A percentile compares a stretch with the other conserved stretches of the same genome.
phyloP scores from a whole-genome alignment of 345 rosid species.

The Gossypium sturtianum region DNA sequence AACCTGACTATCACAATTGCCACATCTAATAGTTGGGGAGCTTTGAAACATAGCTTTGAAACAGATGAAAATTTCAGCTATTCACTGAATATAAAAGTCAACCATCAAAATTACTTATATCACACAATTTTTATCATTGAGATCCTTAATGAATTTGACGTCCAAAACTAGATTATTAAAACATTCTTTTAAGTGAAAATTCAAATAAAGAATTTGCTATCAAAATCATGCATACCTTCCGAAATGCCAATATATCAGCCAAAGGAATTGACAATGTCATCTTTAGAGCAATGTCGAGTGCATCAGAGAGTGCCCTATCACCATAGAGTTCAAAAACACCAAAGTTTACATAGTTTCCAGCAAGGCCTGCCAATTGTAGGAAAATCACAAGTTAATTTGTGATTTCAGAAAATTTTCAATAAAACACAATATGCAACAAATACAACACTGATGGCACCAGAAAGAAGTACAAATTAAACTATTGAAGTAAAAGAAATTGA shows the following conservation, averaged over 20 bases:
- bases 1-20: not conserved
- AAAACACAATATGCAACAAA: constrained; percentile 1
- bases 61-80: not conserved
- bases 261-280: constrained; percentile 87
- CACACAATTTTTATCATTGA: not conserved
- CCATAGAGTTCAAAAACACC: constrained; percentile 99
- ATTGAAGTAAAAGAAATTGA: not conserved
- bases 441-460: not conserved
- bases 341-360: constrained; percentile 91
- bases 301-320: constrained; percentile 94
- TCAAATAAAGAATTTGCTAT: not conserved
- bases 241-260: constrained; percentile 84
- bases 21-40: not conserved
- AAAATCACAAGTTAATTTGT: not conserved
- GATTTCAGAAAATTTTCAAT: not conserved
- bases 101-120: not conserved
- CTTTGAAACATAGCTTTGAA: not conserved
- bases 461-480: not conserved
- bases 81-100: not conserved
- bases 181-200: not conserved
- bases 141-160: not conserved
- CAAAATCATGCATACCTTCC: constrained; percentile 55
- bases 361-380: constrained; percentile 60
- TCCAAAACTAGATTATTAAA: not conserved
- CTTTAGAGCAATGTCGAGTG: constrained; percentile 83